phyloP scores from a whole-genome alignment of 306 rosid genomes.

The Leucaena leucocephala region DNA sequence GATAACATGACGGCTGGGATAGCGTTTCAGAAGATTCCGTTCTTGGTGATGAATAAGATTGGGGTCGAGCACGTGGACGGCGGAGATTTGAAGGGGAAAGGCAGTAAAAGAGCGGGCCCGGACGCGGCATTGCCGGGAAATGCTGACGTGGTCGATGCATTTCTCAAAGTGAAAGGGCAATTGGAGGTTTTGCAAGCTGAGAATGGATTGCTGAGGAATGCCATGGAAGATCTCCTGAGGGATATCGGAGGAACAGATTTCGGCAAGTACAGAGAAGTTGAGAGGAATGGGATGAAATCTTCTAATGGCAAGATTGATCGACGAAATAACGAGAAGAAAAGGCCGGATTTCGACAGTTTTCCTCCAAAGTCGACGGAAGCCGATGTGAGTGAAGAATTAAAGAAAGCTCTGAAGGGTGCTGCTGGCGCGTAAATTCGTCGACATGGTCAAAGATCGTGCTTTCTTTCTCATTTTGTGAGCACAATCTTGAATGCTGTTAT shows the following conservation, averaged over 20 bases:
- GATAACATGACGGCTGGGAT: slow-evolving; percentile 43
- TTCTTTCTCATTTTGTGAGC: slow-evolving; percentile 1
- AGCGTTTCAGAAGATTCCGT: slow-evolving; percentile 65
- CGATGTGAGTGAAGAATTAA: slow-evolving; percentile 53
- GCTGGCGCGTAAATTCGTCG: slow-evolving; percentile 31
- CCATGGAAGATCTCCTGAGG: slow-evolving; percentile 80
- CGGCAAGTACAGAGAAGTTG: slow-evolving; percentile 43
- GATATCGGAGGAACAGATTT: slow-evolving; percentile 41
- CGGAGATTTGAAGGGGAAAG: slow-evolving; percentile 37
- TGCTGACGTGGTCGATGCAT: slow-evolving; percentile 64
- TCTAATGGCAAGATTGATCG: slow-evolving; percentile 39
- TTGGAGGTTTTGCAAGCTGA: slow-evolving; percentile 66
- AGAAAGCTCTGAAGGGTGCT: slow-evolving; percentile 55
- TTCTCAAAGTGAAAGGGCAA: slow-evolving; percentile 62
- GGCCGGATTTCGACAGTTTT: slow-evolving; percentile 43
- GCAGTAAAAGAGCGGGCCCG: not conserved
- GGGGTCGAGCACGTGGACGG: slow-evolving; percentile 79
- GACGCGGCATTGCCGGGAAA: slow-evolving; percentile 31
- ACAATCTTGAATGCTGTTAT: not conserved
- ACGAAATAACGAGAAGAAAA: slow-evolving; percentile 50
- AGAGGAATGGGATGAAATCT: slow-evolving; percentile 38
- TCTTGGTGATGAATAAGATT: slow-evolving; percentile 86
- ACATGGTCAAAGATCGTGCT: not conserved
- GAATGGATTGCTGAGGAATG: slow-evolving; percentile 67
- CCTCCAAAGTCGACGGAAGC: slow-evolving; percentile 41